These are phyloP conservation scores for Periconia sp. DNA, from an alignment of 2,329 filamentous ascomycete genomes.

Conservation along the genomic window DNA sequence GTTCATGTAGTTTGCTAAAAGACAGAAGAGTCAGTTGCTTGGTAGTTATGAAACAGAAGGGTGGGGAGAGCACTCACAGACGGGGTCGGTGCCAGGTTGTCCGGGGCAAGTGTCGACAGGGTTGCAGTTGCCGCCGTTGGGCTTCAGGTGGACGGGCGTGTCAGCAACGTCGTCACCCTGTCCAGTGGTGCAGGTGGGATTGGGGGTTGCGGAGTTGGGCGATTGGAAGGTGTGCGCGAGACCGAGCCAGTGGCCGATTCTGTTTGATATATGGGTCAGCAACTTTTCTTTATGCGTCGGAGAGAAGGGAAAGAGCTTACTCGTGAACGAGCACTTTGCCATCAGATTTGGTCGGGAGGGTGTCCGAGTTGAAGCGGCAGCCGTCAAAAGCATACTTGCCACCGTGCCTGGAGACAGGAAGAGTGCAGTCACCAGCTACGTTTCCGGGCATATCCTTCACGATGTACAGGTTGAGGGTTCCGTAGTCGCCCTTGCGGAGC, in stretches of 20 bases:
- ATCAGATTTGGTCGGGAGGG: slow-evolving; percentile 8
- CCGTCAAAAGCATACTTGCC: not conserved
- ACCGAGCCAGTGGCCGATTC: slow-evolving; percentile 29
- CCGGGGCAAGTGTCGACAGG: slow-evolving; percentile 18
- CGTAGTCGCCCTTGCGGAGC: slow-evolving; percentile 53
- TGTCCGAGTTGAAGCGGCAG: slow-evolving; percentile 5
- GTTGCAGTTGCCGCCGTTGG: not conserved
- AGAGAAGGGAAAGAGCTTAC: not conserved
- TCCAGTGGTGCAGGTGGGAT: not conserved
- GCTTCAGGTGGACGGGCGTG: slow-evolving; percentile 15
- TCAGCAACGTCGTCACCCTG: slow-evolving; percentile 6
- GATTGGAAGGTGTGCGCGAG: slow-evolving; percentile 26
- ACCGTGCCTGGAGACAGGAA: slow-evolving; percentile 12
- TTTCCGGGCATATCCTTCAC: slow-evolving; percentile 49
- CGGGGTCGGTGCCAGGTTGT: slow-evolving; percentile 20
- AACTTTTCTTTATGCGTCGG: not conserved
- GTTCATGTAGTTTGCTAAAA: slow-evolving; percentile 19
- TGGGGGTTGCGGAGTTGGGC: slow-evolving; percentile 2
- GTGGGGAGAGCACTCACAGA: slow-evolving; percentile 15
- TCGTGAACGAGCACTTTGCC: slow-evolving; percentile 19
- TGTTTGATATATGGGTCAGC: not conserved
- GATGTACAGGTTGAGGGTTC: slow-evolving; percentile 54
- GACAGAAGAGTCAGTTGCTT: not conserved
- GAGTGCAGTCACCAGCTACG: slow-evolving; percentile 10
- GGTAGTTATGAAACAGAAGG: not conserved